phyloP scores from a whole-genome alignment of 768 basidiomycete species.

The Pisolithus orientalis region DNA sequence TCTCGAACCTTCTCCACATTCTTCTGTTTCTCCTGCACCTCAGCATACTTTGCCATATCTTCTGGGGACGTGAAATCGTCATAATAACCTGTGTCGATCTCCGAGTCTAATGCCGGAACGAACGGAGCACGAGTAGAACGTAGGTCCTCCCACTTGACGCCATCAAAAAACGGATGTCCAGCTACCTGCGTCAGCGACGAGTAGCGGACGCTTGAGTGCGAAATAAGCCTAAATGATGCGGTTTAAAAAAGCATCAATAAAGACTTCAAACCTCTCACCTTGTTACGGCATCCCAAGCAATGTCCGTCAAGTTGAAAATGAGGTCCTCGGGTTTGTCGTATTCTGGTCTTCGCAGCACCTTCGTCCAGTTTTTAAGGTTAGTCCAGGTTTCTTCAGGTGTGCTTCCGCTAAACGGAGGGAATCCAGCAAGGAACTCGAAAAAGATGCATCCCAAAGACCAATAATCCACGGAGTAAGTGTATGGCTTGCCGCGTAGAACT shows the following conservation, averaged over 20 bases:
- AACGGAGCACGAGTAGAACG: slow-evolving; percentile 79
- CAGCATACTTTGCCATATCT: slow-evolving; percentile 98
- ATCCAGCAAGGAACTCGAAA: slow-evolving; percentile 95
- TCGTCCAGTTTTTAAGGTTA: slow-evolving; percentile 96
- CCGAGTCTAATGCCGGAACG: slow-evolving; percentile 90
- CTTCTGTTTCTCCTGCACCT: slow-evolving; percentile 93
- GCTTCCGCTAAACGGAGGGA: slow-evolving; percentile 95
- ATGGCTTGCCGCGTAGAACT: slow-evolving; percentile 89
- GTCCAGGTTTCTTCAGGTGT: slow-evolving; percentile 99
- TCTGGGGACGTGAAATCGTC: slow-evolving; percentile 84
- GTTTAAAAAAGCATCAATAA: slow-evolving; percentile 1
- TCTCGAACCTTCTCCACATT: slow-evolving; percentile 92
- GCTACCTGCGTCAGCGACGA: slow-evolving; percentile 67
- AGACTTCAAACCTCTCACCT: slow-evolving; percentile 39
- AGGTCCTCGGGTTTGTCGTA: slow-evolving; percentile 95
- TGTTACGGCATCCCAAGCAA: slow-evolving; percentile 92
- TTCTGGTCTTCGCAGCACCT: slow-evolving; percentile 84
- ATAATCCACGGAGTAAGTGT: slow-evolving; percentile 94
- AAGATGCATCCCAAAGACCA: slow-evolving; percentile 98
- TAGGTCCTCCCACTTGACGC: slow-evolving; percentile 71
- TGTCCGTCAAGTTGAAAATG: slow-evolving; percentile 91
- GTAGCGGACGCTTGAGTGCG: slow-evolving; percentile 78
- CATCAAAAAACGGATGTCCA: slow-evolving; percentile 77
- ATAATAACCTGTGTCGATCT: slow-evolving; percentile 93
- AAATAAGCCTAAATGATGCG: slow-evolving; percentile 58